phyloP scores from a whole-genome alignment of 2,329 filamentous ascomycete species.

The Trichophyton rubrum region DNA sequence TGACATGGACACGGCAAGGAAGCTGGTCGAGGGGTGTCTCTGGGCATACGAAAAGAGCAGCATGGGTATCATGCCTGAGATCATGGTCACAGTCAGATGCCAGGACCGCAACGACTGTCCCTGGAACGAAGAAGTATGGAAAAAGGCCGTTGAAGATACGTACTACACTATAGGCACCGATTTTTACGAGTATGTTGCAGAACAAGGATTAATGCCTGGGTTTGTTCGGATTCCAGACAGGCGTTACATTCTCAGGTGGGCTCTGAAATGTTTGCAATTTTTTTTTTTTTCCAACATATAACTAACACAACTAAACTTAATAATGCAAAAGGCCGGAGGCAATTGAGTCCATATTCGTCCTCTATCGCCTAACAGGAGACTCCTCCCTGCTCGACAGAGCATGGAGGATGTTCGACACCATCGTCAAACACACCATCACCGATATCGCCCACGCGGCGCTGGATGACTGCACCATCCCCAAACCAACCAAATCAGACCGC shows the following conservation, averaged over 20 bases:
- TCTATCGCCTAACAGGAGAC: slow-evolving; percentile 81
- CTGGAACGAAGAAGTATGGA: slow-evolving; percentile 10
- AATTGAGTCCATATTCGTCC: slow-evolving; percentile 78
- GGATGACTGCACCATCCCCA: slow-evolving; percentile 12
- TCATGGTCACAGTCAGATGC: slow-evolving; percentile 34
- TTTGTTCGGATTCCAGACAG: slow-evolving; percentile 7
- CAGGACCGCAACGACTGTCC: slow-evolving; percentile 7
- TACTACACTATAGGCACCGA: not conserved
- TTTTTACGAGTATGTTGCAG: slow-evolving; percentile 4
- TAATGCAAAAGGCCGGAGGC: slow-evolving; percentile 51
- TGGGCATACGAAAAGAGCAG: slow-evolving; percentile 41
- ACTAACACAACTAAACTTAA: not conserved
- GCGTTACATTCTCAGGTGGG: slow-evolving; percentile 13
- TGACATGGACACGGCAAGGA: slow-evolving; percentile 38
- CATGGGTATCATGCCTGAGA: slow-evolving; percentile 44
- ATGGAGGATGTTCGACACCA: slow-evolving; percentile 71
- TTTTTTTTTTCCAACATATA: not conserved
- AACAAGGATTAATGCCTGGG: slow-evolving; percentile 9
- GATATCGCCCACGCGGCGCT: slow-evolving; percentile 52
- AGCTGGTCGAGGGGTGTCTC: slow-evolving; percentile 43
- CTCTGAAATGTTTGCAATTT: not conserved
- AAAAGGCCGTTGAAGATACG: not conserved
- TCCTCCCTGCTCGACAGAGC: slow-evolving; percentile 62
- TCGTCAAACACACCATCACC: slow-evolving; percentile 54
- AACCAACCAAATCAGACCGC: slow-evolving; percentile 33